These are phyloP conservation scores for Aureobasidium sp. DNA, from an alignment of 2,329 filamentous ascomycete genomes.

Conservation along the genomic window DNA sequence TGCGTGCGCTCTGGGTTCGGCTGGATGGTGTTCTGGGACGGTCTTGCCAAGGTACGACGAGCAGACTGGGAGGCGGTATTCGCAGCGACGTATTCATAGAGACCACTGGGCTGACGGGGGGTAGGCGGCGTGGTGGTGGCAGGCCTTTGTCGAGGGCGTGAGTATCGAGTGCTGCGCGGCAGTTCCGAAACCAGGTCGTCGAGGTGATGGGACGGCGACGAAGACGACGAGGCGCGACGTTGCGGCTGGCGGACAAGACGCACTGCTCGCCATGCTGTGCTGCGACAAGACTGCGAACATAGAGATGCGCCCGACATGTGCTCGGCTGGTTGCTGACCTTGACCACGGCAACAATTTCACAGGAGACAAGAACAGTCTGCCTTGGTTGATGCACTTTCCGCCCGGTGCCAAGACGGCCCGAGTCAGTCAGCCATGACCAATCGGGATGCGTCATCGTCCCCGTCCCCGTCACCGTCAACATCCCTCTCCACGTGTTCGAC, in stretches of 20 bases:
- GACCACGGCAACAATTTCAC: not conserved
- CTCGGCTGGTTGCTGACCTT: not conserved
- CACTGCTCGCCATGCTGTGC: not conserved
- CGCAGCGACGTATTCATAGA: conserved; percentile 10
- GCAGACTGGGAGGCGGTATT: not conserved
- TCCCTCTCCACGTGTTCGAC: too few relatives aligned
- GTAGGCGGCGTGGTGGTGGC: not conserved
- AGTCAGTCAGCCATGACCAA: too few relatives aligned
- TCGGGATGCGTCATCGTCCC: too few relatives aligned
- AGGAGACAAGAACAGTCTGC: too few relatives aligned
- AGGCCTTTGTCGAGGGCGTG: not conserved
- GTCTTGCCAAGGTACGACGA: not conserved
- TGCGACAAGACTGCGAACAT: conserved; percentile 4
- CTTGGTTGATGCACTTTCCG: not conserved
- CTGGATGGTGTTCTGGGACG: not conserved
- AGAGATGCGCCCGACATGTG: conserved; percentile 2
- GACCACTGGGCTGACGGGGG: not conserved
- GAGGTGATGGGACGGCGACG: conserved; percentile 3
- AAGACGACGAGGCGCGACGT: not conserved
- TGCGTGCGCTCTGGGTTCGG: not conserved
- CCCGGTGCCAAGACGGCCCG: too few relatives aligned
- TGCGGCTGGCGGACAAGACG: not conserved
- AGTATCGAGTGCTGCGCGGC: conserved; percentile 13
- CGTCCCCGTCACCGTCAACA: too few relatives aligned
- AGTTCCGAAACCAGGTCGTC: not conserved